Conservation (phyloP, 495 filamentous ascomycete genomes). For the Cryomyces antarcticus region DNA sequence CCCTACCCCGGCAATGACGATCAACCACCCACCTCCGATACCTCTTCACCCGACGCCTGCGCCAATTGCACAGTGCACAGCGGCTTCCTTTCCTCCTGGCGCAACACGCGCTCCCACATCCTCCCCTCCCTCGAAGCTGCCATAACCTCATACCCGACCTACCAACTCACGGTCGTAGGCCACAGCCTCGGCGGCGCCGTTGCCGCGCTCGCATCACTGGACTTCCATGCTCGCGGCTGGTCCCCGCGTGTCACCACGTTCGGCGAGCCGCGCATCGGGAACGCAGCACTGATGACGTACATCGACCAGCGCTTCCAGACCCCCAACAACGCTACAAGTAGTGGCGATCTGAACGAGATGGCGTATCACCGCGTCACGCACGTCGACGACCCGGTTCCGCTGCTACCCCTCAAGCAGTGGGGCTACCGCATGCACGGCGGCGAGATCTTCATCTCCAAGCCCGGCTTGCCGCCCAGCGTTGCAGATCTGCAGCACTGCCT, state of each 20-base stretch:
- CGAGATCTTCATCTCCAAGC: conserved; percentile 66
- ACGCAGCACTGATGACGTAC: conserved; percentile 45
- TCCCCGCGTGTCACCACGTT: conserved; percentile 69
- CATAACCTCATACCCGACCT: conserved; percentile 38
- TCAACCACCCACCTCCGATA: conserved; percentile 2
- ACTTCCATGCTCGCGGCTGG: conserved; percentile 48
- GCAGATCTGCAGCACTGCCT: conserved; percentile 50
- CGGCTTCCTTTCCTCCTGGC: conserved; percentile 75
- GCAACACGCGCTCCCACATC: conserved; percentile 41
- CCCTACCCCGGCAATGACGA: conserved; percentile 43
- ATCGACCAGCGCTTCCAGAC: conserved; percentile 42
- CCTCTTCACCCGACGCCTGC: conserved; percentile 25
- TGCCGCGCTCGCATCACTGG: conserved; percentile 66
- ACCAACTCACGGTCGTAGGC: conserved; percentile 58
- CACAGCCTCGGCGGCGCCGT: conserved; percentile 90
- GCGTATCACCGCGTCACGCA: conserved; percentile 70
- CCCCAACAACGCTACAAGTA: neutral
- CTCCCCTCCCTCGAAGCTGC: conserved; percentile 36
- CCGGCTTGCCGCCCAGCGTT: conserved; percentile 39
- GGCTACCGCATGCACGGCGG: conserved; percentile 68
- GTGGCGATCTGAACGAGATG: conserved; percentile 3
- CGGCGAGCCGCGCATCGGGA: conserved; percentile 76
- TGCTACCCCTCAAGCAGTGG: conserved; percentile 71
- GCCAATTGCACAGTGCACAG: conserved; percentile 76
- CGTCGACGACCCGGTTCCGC: conserved; percentile 66